Conservation (phyloP, 192 early-diverging fungal species). For the Coemansia sp. region DNA sequence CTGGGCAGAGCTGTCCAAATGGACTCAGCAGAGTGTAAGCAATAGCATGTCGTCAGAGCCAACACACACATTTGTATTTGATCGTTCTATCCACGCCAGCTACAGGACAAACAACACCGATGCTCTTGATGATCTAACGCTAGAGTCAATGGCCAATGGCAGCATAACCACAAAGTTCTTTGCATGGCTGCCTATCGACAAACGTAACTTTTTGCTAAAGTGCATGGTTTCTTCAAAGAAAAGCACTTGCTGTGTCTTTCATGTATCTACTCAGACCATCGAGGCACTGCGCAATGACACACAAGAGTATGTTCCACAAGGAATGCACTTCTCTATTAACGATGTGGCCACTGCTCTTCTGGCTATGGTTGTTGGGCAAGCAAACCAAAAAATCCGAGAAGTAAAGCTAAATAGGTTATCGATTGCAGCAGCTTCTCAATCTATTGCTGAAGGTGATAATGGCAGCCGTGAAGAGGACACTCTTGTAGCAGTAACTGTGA, state of each 20-base stretch:
- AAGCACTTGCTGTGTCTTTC: conserved; percentile 11
- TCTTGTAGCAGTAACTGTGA: not conserved
- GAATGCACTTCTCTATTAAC: not conserved
- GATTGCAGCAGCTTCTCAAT: not conserved
- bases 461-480: not conserved
- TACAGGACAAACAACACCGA: not conserved
- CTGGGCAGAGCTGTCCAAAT: conserved; percentile 16
- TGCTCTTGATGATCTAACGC: not conserved
- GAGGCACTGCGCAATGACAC: not conserved
- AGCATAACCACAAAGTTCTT: not conserved
- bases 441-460: not conserved
- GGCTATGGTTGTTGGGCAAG: not conserved
- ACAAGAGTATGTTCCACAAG: not conserved
- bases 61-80: not conserved
- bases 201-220: not conserved
- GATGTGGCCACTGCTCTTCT: not conserved
- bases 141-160: not conserved
- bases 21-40: not conserved
- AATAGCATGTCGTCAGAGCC: not conserved
- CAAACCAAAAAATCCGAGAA: not conserved
- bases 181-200: conserved; percentile 16
- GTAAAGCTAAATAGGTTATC: not conserved
- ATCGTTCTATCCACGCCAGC: not conserved
- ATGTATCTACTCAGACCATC: conserved; percentile 1
- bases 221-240: not conserved